Evolutionary conservation across 495 filamentous ascomycete genomes (phyloP).

Genomic region (Trichoderma orchidacearum): DNA sequence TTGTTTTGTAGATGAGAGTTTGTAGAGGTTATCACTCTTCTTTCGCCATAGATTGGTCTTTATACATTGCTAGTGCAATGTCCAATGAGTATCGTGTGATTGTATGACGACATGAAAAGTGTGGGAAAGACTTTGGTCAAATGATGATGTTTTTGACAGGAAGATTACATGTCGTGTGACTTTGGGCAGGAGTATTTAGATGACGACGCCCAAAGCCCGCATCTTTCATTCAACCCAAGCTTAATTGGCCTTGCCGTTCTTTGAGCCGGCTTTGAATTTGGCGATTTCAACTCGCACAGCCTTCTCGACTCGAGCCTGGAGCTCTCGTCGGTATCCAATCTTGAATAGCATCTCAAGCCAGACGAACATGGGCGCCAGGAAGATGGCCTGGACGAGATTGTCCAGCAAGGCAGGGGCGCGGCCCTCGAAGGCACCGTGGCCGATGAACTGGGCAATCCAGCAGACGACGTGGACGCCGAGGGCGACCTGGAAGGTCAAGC

Average conservation of each 20-base stretch:
- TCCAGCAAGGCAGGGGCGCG: slow-evolving; percentile 80
- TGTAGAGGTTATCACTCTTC: not conserved
- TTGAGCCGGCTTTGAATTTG: slow-evolving; percentile 31
- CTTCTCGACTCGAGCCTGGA: slow-evolving; percentile 66
- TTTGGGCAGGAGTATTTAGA: not conserved
- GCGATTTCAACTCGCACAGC: slow-evolving; percentile 56
- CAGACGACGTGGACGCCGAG: slow-evolving; percentile 51
- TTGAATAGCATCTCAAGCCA: slow-evolving; percentile 92
- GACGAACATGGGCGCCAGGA: slow-evolving; percentile 96
- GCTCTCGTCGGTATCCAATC: slow-evolving; percentile 77
- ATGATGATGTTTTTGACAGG: not conserved
- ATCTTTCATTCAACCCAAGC: not conserved
- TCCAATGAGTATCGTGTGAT: not conserved
- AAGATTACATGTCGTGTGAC: too few relatives aligned
- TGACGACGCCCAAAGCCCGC: not conserved
- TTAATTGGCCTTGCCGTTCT: slow-evolving; percentile 3
- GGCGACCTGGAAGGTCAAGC: slow-evolving; percentile 55
- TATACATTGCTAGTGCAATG: not conserved
- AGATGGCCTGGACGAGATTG: slow-evolving; percentile 78
- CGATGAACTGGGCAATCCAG: slow-evolving; percentile 84
- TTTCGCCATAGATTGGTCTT: not conserved
- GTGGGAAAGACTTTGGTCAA: not conserved
- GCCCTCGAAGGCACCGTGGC: slow-evolving; percentile 81
- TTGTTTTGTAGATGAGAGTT: not conserved
- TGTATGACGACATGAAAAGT: not conserved